A percentile compares a stretch with the other conserved stretches of the same genome.
Evolutionary conservation across 305 asterid species (phyloP).

Genomic region (Coffea humblotiana): DNA sequence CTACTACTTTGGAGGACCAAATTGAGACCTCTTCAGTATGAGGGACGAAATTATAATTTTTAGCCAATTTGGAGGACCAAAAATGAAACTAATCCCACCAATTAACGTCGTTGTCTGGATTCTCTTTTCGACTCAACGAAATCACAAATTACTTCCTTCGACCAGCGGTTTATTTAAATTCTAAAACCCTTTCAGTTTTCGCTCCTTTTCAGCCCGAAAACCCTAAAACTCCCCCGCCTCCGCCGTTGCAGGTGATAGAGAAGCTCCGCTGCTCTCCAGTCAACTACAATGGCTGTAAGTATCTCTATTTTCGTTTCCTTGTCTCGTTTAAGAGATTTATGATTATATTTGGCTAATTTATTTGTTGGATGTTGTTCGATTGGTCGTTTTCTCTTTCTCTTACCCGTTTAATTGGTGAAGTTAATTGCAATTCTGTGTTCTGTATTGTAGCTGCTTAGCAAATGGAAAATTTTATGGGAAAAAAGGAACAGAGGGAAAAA

Average conservation of each 20-base stretch:
- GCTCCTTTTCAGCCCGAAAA: slow-evolving; percentile 25
- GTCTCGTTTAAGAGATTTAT: neutral
- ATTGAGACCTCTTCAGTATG: too few species aligned
- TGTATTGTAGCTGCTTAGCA: neutral
- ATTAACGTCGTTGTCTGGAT: too few species aligned
- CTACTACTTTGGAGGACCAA: too few species aligned
- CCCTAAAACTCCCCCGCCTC: slow-evolving; percentile 2
- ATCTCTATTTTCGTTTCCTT: neutral
- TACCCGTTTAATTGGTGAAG: neutral
- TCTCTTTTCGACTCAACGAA: too few species aligned
- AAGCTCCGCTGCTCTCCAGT: neutral
- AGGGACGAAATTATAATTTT: too few species aligned
- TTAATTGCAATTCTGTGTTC: neutral
- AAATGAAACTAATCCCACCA: too few species aligned
- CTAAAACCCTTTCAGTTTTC: neutral
- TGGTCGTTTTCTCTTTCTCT: neutral
- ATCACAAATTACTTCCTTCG: too few species aligned
- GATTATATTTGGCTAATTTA: neutral
- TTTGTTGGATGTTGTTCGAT: neutral
- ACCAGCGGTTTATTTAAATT: too few species aligned
- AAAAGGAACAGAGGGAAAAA: neutral
- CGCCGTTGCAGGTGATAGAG: neutral
- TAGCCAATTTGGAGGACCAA: too few species aligned
- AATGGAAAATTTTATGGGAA: neutral
- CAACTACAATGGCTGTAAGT: slow-evolving; percentile 31